Percentiles rank a stretch among this genome's conserved stretches.
These are phyloP conservation scores for Alternaria hordeiaustralica DNA, from an alignment of 2,329 filamentous ascomycete genomes.

Conservation along the genomic window DNA sequence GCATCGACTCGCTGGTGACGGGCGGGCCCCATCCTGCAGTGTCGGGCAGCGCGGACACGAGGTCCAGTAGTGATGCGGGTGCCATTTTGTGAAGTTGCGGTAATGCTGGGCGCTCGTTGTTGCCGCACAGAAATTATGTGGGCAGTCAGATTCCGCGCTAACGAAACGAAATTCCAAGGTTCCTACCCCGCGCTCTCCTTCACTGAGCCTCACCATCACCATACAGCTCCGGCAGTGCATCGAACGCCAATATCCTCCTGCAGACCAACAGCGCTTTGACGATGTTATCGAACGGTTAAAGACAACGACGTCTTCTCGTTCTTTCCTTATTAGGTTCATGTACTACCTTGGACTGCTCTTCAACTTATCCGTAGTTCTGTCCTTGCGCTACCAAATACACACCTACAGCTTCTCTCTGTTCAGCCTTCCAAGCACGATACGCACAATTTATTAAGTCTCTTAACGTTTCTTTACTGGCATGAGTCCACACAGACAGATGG, in stretches of 20 bases:
- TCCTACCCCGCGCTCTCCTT: conserved; percentile 17
- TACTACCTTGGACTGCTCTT: too few species aligned
- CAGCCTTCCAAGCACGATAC: too few species aligned
- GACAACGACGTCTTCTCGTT: too few species aligned
- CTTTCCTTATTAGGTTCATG: too few species aligned
- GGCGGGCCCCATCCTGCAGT: conserved; percentile 78
- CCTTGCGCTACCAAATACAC: too few species aligned
- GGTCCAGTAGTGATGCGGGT: conserved; percentile 55
- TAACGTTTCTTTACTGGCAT: background rate
- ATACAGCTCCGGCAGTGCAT: background rate
- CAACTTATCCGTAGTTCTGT: too few species aligned
- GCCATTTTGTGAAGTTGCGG: conserved; percentile 49
- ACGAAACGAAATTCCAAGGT: conserved; percentile 14
- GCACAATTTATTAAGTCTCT: background rate
- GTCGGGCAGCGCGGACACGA: conserved; percentile 55
- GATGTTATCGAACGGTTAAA: too few species aligned
- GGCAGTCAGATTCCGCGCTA: conserved; percentile 26
- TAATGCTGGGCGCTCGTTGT: conserved; percentile 13
- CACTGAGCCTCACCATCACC: background rate
- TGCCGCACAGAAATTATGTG: conserved; percentile 31
- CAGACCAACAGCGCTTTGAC: too few species aligned
- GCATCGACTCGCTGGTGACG: conserved; percentile 81
- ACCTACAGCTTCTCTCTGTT: too few species aligned
- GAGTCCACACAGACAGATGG: background rate
- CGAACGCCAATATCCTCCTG: too few species aligned